phyloP scores from a whole-genome alignment of 805 yeast genomes.

The Scheffersomyces amazonensis region DNA sequence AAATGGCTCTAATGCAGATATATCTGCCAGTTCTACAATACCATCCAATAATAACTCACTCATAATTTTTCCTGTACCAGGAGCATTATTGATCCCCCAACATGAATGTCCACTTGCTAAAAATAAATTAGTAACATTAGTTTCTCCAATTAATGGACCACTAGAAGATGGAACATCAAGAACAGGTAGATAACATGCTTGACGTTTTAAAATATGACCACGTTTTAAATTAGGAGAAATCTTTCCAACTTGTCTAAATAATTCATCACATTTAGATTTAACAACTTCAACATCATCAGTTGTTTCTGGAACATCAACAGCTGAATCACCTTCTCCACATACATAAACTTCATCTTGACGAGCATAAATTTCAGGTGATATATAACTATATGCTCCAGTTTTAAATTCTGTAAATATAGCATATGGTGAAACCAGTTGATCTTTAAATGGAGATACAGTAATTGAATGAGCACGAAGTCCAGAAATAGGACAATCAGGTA shows the following conservation, averaged over 20 bases:
- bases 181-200: conserved; percentile 95
- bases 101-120: conserved; percentile 95
- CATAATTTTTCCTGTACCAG: conserved; percentile 92
- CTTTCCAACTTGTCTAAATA: conserved; percentile 77
- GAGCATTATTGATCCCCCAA: conserved; percentile 99
- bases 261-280: conserved; percentile 80
- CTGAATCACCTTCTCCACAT: conserved; percentile 95
- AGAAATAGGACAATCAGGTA: conserved; percentile 91
- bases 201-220: conserved; percentile 77
- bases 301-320: conserved; percentile 88
- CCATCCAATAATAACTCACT: conserved; percentile 88
- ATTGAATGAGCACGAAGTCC: conserved; percentile 95
- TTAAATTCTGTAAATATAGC: conserved; percentile 92
- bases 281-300: conserved; percentile 92
- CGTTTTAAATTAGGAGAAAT: conserved; percentile 64
- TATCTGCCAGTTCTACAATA: conserved; percentile 69
- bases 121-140: conserved; percentile 75
- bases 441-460: conserved; percentile 77
- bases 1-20: conserved; percentile 81
- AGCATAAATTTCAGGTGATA: conserved; percentile 93
- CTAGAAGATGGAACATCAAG: conserved; percentile 87
- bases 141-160: conserved; percentile 93
- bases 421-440: conserved; percentile 75
- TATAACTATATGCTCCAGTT: conserved; percentile 63
- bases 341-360: conserved; percentile 94